A percentile compares a stretch with the other conserved stretches of the same genome.
Conservation (phyloP, 208 protist genomes). For the Crithidia acanthocephali region DNA sequence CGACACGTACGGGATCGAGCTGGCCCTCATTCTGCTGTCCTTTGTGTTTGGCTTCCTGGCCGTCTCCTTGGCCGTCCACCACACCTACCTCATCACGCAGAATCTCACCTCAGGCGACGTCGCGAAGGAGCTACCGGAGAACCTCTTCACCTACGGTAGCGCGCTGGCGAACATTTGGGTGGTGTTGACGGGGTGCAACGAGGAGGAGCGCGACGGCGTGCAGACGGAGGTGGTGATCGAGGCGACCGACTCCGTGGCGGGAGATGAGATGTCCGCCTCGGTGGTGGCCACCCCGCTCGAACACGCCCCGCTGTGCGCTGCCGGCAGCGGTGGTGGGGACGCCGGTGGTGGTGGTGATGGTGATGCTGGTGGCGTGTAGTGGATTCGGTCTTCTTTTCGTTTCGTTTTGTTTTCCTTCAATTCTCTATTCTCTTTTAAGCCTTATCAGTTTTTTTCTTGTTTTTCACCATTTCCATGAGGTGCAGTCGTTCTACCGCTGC, state of each 20-base stretch:
- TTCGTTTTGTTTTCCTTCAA: not conserved
- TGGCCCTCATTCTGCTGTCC: slow-evolving; percentile 59
- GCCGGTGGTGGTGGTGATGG: too few relatives aligned
- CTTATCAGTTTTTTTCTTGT: not conserved
- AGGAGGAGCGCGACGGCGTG: slow-evolving; percentile 13
- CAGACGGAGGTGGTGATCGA: slow-evolving; percentile 29
- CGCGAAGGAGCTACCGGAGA: slow-evolving; percentile 34
- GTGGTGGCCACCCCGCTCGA: not conserved
- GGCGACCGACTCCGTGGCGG: not conserved
- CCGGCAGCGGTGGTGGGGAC: not conserved
- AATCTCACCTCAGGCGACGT: slow-evolving; percentile 77
- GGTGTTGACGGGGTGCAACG: slow-evolving; percentile 35
- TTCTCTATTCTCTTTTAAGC: not conserved
- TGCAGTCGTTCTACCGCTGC: too few relatives aligned
- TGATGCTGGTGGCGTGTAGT: not conserved
- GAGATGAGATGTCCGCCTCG: slow-evolving; percentile 2
- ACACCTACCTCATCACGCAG: slow-evolving; percentile 65
- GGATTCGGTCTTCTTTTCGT: not conserved
- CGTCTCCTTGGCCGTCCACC: slow-evolving; percentile 54
- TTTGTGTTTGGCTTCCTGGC: slow-evolving; percentile 48
- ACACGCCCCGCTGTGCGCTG: not conserved
- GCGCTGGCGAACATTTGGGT: slow-evolving; percentile 45
- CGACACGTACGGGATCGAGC: slow-evolving; percentile 74
- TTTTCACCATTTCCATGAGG: not conserved
- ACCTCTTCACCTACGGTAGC: slow-evolving; percentile 68